Evolutionary conservation across 148 eudicot genomes (phyloP).

Genomic region (Silene uniflora): DNA sequence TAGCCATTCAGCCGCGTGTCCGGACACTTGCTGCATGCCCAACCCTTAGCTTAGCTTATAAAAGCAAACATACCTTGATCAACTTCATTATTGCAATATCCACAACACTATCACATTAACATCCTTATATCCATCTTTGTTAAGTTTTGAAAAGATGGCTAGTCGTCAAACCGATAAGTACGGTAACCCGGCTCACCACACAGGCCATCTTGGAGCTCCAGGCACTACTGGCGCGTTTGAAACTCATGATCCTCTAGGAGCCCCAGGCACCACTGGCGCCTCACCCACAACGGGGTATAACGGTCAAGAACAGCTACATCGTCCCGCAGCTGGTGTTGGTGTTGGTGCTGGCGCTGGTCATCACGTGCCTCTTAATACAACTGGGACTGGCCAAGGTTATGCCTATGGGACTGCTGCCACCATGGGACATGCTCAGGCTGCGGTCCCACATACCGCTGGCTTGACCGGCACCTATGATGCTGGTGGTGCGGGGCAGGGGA

Average conservation of each 20-base stretch:
- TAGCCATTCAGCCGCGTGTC: too few species aligned
- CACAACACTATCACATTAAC: too few species aligned
- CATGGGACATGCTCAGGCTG: slow-evolving; percentile 4
- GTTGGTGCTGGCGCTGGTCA: too few species aligned
- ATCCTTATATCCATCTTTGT: too few species aligned
- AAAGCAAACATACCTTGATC: too few species aligned
- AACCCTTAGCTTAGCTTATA: too few species aligned
- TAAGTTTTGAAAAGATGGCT: neutral
- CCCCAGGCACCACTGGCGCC: slow-evolving; percentile 29
- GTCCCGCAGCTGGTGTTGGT: neutral
- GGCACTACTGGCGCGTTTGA: slow-evolving; percentile 26
- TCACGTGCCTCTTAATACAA: neutral
- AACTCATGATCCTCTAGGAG: slow-evolving; percentile 10
- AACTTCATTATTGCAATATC: too few species aligned
- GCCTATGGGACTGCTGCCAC: slow-evolving; percentile 14
- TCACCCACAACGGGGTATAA: slow-evolving; percentile 11
- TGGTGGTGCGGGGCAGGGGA: neutral
- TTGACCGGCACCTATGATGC: neutral
- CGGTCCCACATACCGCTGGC: slow-evolving; percentile 12
- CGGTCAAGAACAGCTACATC: slow-evolving; percentile 12
- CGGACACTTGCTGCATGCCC: too few species aligned
- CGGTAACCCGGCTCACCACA: slow-evolving; percentile 9
- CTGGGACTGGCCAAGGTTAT: neutral
- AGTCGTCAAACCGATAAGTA: slow-evolving; percentile 17
- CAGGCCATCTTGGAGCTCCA: neutral